phyloP scores from a whole-genome alignment of 768 basidiomycete species.

The Mycena olivaceomarginata region DNA sequence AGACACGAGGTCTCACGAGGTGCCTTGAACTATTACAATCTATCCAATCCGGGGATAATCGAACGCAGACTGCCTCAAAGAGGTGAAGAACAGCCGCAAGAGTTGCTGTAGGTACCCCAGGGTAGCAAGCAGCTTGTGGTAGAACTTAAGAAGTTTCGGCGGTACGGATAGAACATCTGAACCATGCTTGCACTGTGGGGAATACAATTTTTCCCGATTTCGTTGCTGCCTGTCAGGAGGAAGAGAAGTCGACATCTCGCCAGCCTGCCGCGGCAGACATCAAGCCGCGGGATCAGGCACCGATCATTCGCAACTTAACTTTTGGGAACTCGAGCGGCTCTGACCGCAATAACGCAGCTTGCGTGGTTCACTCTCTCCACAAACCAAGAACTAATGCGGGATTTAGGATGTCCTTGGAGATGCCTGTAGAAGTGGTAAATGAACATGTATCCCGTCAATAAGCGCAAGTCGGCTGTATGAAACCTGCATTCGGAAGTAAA shows the following conservation, averaged over 20 bases:
- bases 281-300: neutral
- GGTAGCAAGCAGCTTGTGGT: neutral
- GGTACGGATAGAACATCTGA: neutral
- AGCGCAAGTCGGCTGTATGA: too few relatives aligned
- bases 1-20: constrained; percentile 32
- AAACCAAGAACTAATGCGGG: neutral
- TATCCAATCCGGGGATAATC: constrained; percentile 39
- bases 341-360: neutral
- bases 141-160: neutral
- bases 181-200: neutral
- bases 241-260: neutral
- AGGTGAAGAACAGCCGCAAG: neutral
- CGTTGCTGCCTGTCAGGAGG: constrained; percentile 24
- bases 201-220: neutral
- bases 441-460: neutral
- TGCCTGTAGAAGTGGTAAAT: neutral
- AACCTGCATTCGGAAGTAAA: neutral
- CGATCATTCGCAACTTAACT: neutral
- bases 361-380: neutral
- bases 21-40: constrained; percentile 15
- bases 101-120: neutral
- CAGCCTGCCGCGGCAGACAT: neutral
- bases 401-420: neutral
- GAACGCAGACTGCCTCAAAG: neutral
- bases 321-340: constrained; percentile 5